Base-by-base conservation (phyloP, 129 eudicot species). In the Logfia minima region DNA sequence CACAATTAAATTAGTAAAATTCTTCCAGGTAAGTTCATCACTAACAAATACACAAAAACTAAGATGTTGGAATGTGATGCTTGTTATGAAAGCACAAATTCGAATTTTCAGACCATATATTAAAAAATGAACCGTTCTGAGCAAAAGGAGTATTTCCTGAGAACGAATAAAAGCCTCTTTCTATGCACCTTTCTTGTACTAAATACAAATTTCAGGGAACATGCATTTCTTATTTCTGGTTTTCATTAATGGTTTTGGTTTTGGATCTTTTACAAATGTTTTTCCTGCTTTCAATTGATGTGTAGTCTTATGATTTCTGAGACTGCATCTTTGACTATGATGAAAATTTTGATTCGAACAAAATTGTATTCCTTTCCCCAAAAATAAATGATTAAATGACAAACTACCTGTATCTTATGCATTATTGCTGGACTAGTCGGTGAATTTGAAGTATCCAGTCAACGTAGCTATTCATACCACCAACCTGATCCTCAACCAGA, bases 401-500 rank as follows among this genome's bases (percentile, higher is more conserved):
- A 34, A 13, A 7, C 70, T 87, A 84, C 90, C 93, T 74, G 68
- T 24, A 80, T 48, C 64, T 82, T 83, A 84, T 43, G 88, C 81
- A 73, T 81, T 88, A 80, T 81, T 86, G 90, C 65, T 92, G 98
- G 70, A 88, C 86, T 81, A 85, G 93, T 70, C 98, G 85, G 77
- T 85, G 84, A 52, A 92, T 76, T 62, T 86, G 94, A 75, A 85
- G 65, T 65, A 92, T 78, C 98, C 98, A 92, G 69, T 92, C 98
- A 72, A 61, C 84, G 41, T 92, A 92, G 77, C 94, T 80, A 82
- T 81, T 90, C 79, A 85, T 78, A 77, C 92, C 96, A 63, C 94
- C 86, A 55, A 71, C 80, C 34, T 83, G 90, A 74, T 92, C 96
- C 79, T 92, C 98, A 32, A 90, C 82, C 31, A 90, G 86, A 75